Evolutionary conservation across 1,284 basidiomycete genomes (phyloP).

Genomic region (Sporisorium scitamineum): DNA sequence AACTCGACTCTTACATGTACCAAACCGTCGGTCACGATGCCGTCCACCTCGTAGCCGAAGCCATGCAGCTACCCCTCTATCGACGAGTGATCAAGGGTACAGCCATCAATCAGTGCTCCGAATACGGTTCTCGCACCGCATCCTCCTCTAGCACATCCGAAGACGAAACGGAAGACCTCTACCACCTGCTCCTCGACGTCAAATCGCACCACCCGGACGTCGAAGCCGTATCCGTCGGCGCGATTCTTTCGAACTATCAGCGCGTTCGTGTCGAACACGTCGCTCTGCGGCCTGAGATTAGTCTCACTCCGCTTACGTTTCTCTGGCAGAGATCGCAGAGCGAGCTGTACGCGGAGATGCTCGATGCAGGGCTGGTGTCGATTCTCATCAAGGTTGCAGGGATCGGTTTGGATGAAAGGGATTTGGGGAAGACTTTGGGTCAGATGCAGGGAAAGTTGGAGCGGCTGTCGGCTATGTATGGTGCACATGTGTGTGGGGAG

Average conservation of each 20-base stretch:
- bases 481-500: conserved; percentile 94
- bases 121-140: conserved; percentile 78
- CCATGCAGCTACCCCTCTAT: conserved; percentile 88
- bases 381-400: conserved; percentile 97
- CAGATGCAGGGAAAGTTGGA: conserved; percentile 81
- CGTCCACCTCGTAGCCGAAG: conserved; percentile 85
- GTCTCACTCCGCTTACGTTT: conserved; percentile 84
- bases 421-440: conserved; percentile 82
- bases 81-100: conserved; percentile 82
- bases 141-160: conserved; percentile 25
- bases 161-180: conserved; percentile 97
- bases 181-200: conserved; percentile 80
- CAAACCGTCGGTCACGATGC: conserved; percentile 97
- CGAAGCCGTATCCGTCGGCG: conserved; percentile 90
- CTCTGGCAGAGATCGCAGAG: conserved; percentile 94
- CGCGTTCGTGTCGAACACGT: conserved; percentile 97
- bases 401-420: conserved; percentile 80
- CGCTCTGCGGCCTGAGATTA: conserved; percentile 73
- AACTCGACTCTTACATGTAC: conserved; percentile 98
- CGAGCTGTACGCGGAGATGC: conserved; percentile 87
- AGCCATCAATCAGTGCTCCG: conserved; percentile 82
- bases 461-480: conserved; percentile 83
- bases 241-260: conserved; percentile 97
- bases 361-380: conserved; percentile 81
- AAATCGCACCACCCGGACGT: conserved; percentile 81